These are phyloP conservation scores for Rachicladosporium sp. DNA, from an alignment of 2,329 filamentous ascomycete species.

Conservation along the genomic window DNA sequence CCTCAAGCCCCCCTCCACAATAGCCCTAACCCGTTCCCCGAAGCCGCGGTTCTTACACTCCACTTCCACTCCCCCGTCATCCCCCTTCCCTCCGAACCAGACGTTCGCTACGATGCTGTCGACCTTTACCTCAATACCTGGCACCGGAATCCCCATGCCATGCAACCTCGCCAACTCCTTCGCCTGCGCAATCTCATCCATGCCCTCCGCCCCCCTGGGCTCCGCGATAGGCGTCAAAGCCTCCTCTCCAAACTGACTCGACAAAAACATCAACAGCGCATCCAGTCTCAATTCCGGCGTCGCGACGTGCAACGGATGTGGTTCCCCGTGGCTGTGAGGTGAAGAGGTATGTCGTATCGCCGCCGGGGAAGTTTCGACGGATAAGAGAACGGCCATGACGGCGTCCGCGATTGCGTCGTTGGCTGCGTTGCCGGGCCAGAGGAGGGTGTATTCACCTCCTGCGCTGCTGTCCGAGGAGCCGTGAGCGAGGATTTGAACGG, in stretches of 20 bases:
- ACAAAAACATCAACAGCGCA: constrained; percentile 87
- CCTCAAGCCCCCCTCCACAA: constrained; percentile 26
- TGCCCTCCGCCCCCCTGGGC: constrained; percentile 37
- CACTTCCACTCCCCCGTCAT: constrained; percentile 56
- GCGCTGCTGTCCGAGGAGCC: constrained; percentile 8
- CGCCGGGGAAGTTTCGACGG: constrained; percentile 84
- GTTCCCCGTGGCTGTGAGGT: constrained; percentile 45
- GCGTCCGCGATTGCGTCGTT: constrained; percentile 98
- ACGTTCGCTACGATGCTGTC: constrained; percentile 80
- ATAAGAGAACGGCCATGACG: constrained; percentile 82
- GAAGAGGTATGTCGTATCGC: constrained; percentile 49
- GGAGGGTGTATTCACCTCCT: constrained; percentile 67
- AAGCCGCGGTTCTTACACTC: constrained; percentile 67
- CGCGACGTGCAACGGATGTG: constrained; percentile 53
- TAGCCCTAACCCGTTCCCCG: constrained; percentile 71
- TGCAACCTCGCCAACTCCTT: constrained; percentile 68
- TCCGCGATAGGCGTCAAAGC: constrained; percentile 64
- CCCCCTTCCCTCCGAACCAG: constrained; percentile 46
- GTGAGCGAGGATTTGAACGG: constrained; percentile 53
- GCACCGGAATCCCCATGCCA: constrained; percentile 76
- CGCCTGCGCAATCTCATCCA: constrained; percentile 41
- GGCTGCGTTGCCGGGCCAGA: constrained; percentile 96
- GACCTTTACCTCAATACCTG: constrained; percentile 73
- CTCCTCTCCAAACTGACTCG: constrained; percentile 84
- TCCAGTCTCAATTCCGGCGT: constrained; percentile 65